These are phyloP conservation scores for Gracilaria gracilis DNA, from an alignment of 23 red algal genomes.

Conservation along the genomic window DNA sequence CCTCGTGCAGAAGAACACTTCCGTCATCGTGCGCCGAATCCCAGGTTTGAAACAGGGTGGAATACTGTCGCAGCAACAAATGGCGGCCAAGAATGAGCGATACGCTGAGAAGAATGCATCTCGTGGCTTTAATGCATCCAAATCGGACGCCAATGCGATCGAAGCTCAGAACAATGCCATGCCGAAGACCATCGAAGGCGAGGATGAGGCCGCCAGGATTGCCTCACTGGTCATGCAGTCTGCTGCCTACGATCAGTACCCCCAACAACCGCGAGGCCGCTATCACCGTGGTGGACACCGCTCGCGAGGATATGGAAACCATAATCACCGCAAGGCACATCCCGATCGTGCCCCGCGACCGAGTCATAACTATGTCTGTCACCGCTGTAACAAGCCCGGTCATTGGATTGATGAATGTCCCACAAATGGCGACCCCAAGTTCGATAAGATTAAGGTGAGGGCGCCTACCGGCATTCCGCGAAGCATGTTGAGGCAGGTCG, in stretches of 20 bases:
- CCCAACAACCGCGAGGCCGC: constrained; percentile 58
- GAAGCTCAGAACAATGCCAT: constrained; percentile 11
- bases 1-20: constrained; percentile 96
- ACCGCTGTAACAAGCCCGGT: constrained; percentile 93
- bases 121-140: constrained; percentile 6
- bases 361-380: constrained; percentile 93
- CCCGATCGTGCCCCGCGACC: constrained; percentile 80
- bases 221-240: constrained; percentile 60
- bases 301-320: constrained; percentile 46
- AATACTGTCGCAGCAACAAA: constrained; percentile 84
- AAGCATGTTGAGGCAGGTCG: constrained; percentile 92
- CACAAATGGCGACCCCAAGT: constrained; percentile 87
- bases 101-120: constrained; percentile 83
- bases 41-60: constrained; percentile 86
- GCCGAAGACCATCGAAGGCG: constrained; percentile 66
- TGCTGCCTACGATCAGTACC: constrained; percentile 44
- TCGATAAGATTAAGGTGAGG: constrained; percentile 91
- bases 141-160: neutral
- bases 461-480: constrained; percentile 97
- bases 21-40: constrained; percentile 90
- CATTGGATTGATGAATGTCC: constrained; percentile 99
- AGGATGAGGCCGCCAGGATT: constrained; percentile 85
- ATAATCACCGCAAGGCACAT: constrained; percentile 32
- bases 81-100: constrained; percentile 97
- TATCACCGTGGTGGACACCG: constrained; percentile 63